Percentiles rank a stretch among this genome's conserved stretches.
These are phyloP conservation scores for Tulasnella sp. DNA, from an alignment of 768 basidiomycete species.

Conservation along the genomic window DNA sequence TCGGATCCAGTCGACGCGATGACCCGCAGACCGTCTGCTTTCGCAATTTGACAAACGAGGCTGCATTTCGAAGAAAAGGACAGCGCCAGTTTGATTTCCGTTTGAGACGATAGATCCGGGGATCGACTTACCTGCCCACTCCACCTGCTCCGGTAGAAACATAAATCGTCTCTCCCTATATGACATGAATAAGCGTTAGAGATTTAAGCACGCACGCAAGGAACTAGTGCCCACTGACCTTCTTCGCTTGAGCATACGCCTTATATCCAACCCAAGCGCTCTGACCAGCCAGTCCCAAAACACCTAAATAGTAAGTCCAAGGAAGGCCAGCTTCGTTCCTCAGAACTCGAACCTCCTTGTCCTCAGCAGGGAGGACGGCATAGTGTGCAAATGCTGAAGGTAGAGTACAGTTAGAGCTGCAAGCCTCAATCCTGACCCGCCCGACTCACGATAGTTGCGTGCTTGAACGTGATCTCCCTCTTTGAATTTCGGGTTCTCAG, in stretches of 20 bases:
- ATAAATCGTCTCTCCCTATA: slow-evolving; percentile 40
- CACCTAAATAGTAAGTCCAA: slow-evolving; percentile 39
- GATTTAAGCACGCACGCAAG: too few relatives aligned
- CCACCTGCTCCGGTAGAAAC: slow-evolving; percentile 38
- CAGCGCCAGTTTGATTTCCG: too few relatives aligned
- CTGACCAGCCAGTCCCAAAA: slow-evolving; percentile 20
- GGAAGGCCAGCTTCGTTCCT: slow-evolving; percentile 36
- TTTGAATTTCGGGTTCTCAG: not conserved
- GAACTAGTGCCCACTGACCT: slow-evolving; percentile 19
- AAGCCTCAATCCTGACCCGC: not conserved
- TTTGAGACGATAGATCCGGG: too few relatives aligned
- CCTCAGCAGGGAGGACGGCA: slow-evolving; percentile 17
- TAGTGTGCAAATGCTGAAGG: slow-evolving; percentile 34
- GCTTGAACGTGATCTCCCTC: not conserved
- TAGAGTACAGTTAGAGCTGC: not conserved
- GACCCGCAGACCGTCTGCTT: too few relatives aligned
- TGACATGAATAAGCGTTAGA: not conserved
- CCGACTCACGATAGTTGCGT: not conserved
- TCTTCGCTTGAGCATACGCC: slow-evolving; percentile 32
- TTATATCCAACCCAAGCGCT: slow-evolving; percentile 33
- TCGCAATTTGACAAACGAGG: too few relatives aligned
- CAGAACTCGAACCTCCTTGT: slow-evolving; percentile 21
- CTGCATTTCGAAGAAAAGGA: too few relatives aligned
- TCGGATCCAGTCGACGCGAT: too few relatives aligned
- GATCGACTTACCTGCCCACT: slow-evolving; percentile 57